Conservation (phyloP, 345 rosid species). For the Lumnitzera littorea region DNA sequence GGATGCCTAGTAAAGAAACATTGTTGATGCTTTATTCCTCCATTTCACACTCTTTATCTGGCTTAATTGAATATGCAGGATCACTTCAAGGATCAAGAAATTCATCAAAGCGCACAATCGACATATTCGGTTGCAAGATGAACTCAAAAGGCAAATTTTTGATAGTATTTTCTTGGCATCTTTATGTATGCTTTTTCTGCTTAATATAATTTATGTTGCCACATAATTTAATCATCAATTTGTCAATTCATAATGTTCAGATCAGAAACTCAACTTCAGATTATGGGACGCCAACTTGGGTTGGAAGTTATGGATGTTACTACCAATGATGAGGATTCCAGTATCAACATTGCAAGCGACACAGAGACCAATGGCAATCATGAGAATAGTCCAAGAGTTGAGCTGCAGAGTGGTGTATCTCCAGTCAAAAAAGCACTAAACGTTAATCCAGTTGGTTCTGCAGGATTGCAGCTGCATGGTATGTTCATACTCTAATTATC, state of each 20-base stretch:
- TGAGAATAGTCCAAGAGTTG: slow-evolving; percentile 26
- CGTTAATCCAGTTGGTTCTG: slow-evolving; percentile 23
- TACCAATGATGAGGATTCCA: slow-evolving; percentile 56
- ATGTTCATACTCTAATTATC: not conserved
- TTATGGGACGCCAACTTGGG: slow-evolving; percentile 64
- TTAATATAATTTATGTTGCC: not conserved
- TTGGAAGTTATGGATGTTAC: slow-evolving; percentile 31
- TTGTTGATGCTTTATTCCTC: not conserved
- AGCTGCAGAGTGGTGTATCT: slow-evolving; percentile 29
- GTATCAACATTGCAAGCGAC: slow-evolving; percentile 53
- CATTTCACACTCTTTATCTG: slow-evolving; percentile 13
- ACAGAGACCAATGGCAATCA: slow-evolving; percentile 40
- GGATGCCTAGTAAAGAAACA: not conserved
- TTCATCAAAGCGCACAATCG: slow-evolving; percentile 64
- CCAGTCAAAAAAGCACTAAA: slow-evolving; percentile 30
- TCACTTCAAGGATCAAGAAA: slow-evolving; percentile 64
- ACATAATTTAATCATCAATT: not conserved
- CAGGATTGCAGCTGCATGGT: slow-evolving; percentile 38
- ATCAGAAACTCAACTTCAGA: slow-evolving; percentile 66
- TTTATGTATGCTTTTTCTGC: not conserved
- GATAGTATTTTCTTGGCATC: not conserved
- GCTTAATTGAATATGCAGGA: slow-evolving; percentile 39
- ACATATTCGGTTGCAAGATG: slow-evolving; percentile 51
- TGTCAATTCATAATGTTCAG: slow-evolving; percentile 29
- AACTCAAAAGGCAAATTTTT: slow-evolving; percentile 53